Conservation (phyloP, 2,329 filamentous ascomycete genomes). For the Epichloe baconii region DNA sequence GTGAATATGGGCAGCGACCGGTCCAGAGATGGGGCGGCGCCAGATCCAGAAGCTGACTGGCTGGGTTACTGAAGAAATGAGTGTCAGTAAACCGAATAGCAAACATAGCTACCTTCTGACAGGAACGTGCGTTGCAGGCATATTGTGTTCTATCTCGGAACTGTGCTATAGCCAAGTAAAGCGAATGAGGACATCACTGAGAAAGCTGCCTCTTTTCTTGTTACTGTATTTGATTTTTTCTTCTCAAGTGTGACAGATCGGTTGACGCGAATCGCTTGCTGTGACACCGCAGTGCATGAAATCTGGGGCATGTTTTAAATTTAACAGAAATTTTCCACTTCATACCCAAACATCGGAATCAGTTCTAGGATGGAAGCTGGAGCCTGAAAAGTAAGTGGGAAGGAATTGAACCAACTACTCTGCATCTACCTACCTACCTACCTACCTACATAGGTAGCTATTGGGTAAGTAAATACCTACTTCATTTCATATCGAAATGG, state of each 20-base stretch:
- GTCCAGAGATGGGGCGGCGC: conserved; percentile 1
- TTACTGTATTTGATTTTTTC: too few species aligned
- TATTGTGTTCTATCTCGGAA: background rate
- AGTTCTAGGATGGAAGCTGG: background rate
- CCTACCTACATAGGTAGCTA: too few species aligned
- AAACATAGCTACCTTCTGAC: background rate
- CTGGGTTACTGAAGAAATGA: conserved; percentile 3
- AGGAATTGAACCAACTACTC: background rate
- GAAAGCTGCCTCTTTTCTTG: too few species aligned
- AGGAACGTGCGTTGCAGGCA: background rate
- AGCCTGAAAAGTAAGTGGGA: background rate
- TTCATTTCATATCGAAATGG: background rate
- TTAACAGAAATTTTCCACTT: too few species aligned
- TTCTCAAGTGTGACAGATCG: background rate
- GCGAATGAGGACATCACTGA: background rate
- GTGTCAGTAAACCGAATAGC: background rate
- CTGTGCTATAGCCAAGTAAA: too few species aligned
- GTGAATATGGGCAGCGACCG: background rate
- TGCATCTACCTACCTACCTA: background rate
- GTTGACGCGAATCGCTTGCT: background rate
- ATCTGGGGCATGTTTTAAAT: background rate
- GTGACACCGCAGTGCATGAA: background rate
- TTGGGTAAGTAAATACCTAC: background rate
- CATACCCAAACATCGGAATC: background rate
- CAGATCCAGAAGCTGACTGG: conserved; percentile 11